A percentile compares a stretch with the other conserved stretches of the same genome.
Evolutionary conservation across 1,284 basidiomycete species (phyloP).

Genomic region (Sanguinoderma infundibulare): DNA sequence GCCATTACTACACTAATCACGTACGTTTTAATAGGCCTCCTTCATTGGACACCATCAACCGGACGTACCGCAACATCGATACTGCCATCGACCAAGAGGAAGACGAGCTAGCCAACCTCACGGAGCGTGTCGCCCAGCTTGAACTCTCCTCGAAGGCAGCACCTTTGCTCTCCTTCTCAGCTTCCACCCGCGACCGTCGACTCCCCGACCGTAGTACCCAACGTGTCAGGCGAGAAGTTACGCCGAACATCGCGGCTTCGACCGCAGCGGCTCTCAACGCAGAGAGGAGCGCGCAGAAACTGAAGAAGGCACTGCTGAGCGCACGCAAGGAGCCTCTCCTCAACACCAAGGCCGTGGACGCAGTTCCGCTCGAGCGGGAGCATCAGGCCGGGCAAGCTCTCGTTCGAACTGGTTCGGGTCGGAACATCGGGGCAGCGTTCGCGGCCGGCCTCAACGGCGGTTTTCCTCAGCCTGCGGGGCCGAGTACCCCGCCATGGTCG

Average conservation of each 20-base stretch:
- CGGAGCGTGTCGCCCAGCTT: slow-evolving; percentile 59
- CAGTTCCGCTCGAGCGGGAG: slow-evolving; percentile 40
- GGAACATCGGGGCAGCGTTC: slow-evolving; percentile 19
- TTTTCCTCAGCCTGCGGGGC: background rate
- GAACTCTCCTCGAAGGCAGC: slow-evolving; percentile 39
- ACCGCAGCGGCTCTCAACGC: slow-evolving; percentile 81
- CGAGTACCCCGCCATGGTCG: slow-evolving; percentile 8
- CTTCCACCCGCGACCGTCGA: slow-evolving; percentile 41
- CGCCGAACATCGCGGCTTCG: slow-evolving; percentile 65
- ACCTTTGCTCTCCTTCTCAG: slow-evolving; percentile 5
- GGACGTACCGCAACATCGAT: slow-evolving; percentile 85
- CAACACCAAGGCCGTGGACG: slow-evolving; percentile 55
- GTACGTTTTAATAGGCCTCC: slow-evolving; percentile 59
- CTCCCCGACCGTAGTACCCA: slow-evolving; percentile 38
- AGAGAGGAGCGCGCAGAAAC: slow-evolving; percentile 68
- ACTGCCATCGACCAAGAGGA: slow-evolving; percentile 66
- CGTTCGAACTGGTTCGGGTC: slow-evolving; percentile 14
- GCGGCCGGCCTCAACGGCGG: slow-evolving; percentile 19
- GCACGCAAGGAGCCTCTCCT: slow-evolving; percentile 66
- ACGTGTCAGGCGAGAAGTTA: slow-evolving; percentile 42
- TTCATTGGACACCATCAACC: slow-evolving; percentile 81
- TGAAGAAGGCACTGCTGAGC: slow-evolving; percentile 70
- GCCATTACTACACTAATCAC: background rate
- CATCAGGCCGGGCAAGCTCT: slow-evolving; percentile 10
- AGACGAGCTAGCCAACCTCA: slow-evolving; percentile 59